Conservation (phyloP, 1,284 basidiomycete genomes). For the Trametes sp. region DNA sequence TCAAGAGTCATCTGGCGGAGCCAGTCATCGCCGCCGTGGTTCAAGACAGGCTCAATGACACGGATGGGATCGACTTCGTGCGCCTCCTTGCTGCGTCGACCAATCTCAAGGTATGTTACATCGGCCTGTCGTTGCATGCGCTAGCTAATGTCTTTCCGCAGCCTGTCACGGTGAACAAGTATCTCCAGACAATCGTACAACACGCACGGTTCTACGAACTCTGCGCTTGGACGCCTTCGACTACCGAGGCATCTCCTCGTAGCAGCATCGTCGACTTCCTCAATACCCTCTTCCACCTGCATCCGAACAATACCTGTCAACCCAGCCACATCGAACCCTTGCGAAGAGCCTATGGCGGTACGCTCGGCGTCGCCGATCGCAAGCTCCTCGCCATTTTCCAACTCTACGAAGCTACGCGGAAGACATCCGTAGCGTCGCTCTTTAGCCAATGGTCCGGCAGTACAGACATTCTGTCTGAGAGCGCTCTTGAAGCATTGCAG, state of each 20-base stretch:
- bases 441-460: slow-evolving; percentile 68
- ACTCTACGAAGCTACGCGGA: slow-evolving; percentile 80
- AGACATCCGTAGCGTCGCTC: slow-evolving; percentile 67
- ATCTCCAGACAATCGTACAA: slow-evolving; percentile 68
- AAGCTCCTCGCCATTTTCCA: slow-evolving; percentile 77
- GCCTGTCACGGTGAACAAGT: slow-evolving; percentile 71
- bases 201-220: slow-evolving; percentile 62
- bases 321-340: slow-evolving; percentile 82
- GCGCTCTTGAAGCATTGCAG: slow-evolving; percentile 70
- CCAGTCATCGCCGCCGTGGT: slow-evolving; percentile 74
- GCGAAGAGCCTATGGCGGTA: slow-evolving; percentile 77
- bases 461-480: slow-evolving; percentile 49
- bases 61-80: slow-evolving; percentile 57
- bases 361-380: slow-evolving; percentile 68
- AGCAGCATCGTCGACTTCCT: slow-evolving; percentile 63
- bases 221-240: slow-evolving; percentile 39
- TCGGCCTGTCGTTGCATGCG: neutral
- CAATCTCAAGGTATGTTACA: slow-evolving; percentile 64
- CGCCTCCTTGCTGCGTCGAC: slow-evolving; percentile 51
- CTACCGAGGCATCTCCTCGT: slow-evolving; percentile 37
- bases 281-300: slow-evolving; percentile 72
- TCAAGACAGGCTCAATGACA: slow-evolving; percentile 62
- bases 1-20: slow-evolving; percentile 75
- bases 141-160: slow-evolving; percentile 29
- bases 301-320: slow-evolving; percentile 85